phyloP scores from a whole-genome alignment of 176 grass and related monocot genomes.

The Tuctoria greenei region DNA sequence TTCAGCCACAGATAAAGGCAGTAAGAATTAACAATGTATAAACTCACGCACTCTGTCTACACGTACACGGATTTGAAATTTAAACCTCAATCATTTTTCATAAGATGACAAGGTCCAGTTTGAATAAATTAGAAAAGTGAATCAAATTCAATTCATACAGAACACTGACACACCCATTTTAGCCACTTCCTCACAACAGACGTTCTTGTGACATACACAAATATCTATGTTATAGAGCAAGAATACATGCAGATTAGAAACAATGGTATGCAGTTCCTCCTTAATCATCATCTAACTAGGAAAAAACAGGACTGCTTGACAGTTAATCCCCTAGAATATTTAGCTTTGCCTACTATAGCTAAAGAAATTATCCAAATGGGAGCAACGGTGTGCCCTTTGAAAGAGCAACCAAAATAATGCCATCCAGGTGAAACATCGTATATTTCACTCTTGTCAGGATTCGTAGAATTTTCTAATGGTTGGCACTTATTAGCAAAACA shows the following conservation, averaged over 20 bases:
- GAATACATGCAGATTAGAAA: background rate
- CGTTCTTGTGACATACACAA: background rate
- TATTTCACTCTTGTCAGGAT: background rate
- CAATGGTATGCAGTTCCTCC: background rate
- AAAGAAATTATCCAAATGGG: background rate
- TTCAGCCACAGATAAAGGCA: background rate
- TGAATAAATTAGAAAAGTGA: background rate
- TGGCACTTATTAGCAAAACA: background rate
- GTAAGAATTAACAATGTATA: background rate
- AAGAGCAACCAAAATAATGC: background rate
- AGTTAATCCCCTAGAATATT: background rate
- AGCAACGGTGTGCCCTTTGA: background rate
- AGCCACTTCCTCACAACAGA: background rate
- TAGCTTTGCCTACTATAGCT: background rate
- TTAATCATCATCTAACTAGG: background rate
- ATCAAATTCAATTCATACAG: background rate
- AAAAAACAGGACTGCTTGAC: background rate
- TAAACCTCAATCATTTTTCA: background rate
- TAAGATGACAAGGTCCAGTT: background rate
- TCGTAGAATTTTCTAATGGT: background rate
- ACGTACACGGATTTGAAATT: background rate
- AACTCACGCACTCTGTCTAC: background rate
- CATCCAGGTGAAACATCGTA: background rate
- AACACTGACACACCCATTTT: background rate
- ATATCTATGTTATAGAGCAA: background rate